A percentile compares a stretch with the other conserved stretches of the same genome.
These are phyloP conservation scores for Polytrichum commune DNA, from an alignment of 225 moss, liverwort and hornwort species.

Conservation along the genomic window DNA sequence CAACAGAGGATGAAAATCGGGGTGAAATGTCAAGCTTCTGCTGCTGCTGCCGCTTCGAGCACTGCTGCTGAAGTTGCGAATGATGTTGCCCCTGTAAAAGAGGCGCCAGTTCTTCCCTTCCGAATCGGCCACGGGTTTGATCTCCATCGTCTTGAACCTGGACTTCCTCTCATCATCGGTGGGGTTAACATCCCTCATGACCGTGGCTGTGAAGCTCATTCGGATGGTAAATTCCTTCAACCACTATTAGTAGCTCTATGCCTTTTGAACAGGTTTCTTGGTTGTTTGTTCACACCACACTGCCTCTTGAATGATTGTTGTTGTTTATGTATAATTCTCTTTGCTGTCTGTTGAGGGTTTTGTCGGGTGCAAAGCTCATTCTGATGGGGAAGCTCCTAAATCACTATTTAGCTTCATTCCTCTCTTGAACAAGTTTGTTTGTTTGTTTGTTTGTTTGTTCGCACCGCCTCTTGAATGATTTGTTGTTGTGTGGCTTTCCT, in stretches of 20 bases:
- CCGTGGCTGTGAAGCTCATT: constrained; percentile 95
- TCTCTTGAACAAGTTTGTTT: too few species aligned
- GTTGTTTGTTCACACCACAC: too few species aligned
- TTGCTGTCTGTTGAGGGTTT: too few species aligned
- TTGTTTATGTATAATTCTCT: too few species aligned
- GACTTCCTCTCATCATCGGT: constrained; percentile 82
- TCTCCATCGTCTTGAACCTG: constrained; percentile 87
- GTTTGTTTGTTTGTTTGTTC: too few species aligned
- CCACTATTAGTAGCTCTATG: not conserved
- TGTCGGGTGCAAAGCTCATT: too few species aligned
- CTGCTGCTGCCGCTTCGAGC: constrained; percentile 12
- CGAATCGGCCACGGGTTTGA: constrained; percentile 96
- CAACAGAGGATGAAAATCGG: constrained; percentile 9
- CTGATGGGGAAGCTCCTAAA: too few species aligned
- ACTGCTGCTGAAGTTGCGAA: constrained; percentile 55
- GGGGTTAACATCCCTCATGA: constrained; percentile 93
- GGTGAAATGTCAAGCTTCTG: constrained; percentile 30
- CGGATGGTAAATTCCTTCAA: constrained; percentile 56
- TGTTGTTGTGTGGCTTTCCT: too few species aligned
- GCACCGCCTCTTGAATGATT: too few species aligned
- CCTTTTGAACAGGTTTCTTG: not conserved
- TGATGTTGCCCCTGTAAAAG: constrained; percentile 31
- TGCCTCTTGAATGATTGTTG: too few species aligned
- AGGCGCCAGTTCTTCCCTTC: constrained; percentile 78
- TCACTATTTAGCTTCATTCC: too few species aligned